Evolutionary conservation across 345 rosid species (phyloP), one percentile per base, ranked within the genome.

Genomic region (Acer saccharum): DNA sequence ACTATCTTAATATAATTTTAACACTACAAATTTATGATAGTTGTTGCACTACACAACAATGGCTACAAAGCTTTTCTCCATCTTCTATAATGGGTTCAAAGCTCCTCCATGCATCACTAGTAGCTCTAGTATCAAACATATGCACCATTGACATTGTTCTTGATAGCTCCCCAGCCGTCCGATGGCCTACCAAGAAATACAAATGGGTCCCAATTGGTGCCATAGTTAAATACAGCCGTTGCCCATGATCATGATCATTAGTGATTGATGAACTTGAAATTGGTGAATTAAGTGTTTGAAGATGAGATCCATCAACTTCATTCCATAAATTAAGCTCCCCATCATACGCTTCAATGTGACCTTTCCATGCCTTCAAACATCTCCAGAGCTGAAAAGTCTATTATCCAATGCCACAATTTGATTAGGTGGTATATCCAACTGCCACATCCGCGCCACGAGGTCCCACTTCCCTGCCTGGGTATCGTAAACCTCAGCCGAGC

Each of bases 351-450:
- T 88, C 91, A 2, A 91, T 87, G 73, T 82, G 89, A 14, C 92
- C 91, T 78, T 91, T 91, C 90, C 95, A 89, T 0, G 87, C 78
- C 2, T 85, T 84, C 16, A 91, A 75, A 73, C 91, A 89, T 91
- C 95, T 0, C 91, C 92, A 0, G 90, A 88, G 82, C 90, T 91
- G n/a, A 85, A 87, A 3, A 89, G 73, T 69, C 65, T 83, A 10
- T 80, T 84, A 7, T 83, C 68, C 18, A 87, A 67, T 0, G 55
- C 83, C 2, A 87, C 90, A 13, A 88, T 88, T 62, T 86, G 91
- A 73, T 89, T 85, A 6, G 95, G 93, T 14, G 91, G 95, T 0
- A 88, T 81, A 18, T 91, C 93, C 1, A 89, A 29, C 27, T 87
- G 90, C 95, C 95, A 88, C 92, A 89, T 91, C 74, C 87, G 71